These are phyloP conservation scores for Eremothecium gossypii DNA, from an alignment of 1,139 yeast species.

Conservation along the genomic window DNA sequence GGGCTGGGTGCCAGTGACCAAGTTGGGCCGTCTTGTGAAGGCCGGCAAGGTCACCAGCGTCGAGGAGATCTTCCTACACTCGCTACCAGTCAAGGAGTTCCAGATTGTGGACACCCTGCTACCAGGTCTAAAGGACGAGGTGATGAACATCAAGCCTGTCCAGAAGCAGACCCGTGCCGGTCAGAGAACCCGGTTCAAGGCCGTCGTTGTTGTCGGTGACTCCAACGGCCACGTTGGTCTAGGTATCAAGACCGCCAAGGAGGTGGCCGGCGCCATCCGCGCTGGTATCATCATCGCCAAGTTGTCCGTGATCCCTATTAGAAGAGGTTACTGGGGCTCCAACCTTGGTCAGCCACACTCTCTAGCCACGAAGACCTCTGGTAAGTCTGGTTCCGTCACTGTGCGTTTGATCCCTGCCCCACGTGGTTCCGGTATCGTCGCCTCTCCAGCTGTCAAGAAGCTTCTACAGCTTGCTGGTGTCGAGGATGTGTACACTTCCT, in stretches of 20 bases:
- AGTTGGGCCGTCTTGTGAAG: constrained; percentile 99
- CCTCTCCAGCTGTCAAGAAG: constrained; percentile 99
- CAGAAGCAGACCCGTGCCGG: constrained; percentile 99
- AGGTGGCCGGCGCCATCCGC: constrained; percentile 99
- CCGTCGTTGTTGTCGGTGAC: constrained; percentile 99
- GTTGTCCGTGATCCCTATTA: constrained; percentile 97
- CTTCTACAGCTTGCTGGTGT: constrained; percentile 99
- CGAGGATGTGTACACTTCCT: constrained; percentile 98
- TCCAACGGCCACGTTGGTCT: constrained; percentile 99
- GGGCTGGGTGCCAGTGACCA: constrained; percentile 99
- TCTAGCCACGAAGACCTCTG: constrained; percentile 94
- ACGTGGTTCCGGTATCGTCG: constrained; percentile 99
- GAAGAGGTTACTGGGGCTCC: constrained; percentile 99
- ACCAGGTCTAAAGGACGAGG: constrained; percentile 96
- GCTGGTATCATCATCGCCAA: constrained; percentile 99
- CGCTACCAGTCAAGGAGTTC: constrained; percentile 98
- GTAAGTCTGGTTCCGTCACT: constrained; percentile 98
- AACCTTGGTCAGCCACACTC: constrained; percentile 99
- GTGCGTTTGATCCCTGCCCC: constrained; percentile 99
- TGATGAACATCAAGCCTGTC: constrained; percentile 99
- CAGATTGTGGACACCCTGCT: constrained; percentile 96
- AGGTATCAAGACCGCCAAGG: constrained; percentile 99
- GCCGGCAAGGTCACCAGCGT: constrained; percentile 95
- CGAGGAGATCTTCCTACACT: constrained; percentile 99
- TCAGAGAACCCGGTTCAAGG: constrained; percentile 99